Evolutionary conservation across 768 basidiomycete species (phyloP), one percentile per base, ranked within the genome.

Genomic region (Scleroderma citrinum): DNA sequence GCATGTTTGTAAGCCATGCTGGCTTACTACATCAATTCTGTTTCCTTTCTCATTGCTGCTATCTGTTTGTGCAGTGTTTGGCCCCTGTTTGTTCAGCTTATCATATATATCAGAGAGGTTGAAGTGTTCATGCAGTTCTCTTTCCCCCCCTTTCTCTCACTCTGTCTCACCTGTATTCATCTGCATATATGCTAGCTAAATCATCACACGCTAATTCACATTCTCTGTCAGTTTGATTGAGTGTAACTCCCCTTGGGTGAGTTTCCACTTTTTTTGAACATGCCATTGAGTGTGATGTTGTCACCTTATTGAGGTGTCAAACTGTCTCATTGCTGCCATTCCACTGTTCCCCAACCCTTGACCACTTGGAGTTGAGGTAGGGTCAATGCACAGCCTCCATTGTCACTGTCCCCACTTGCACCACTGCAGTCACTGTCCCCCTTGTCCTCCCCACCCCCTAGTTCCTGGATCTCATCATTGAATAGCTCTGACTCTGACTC

Each of bases 251-350:
- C 34, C n/a, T 35, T 13, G 34, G 34, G 34, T 35, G 34, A 35
- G 34, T 35, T 76, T 76, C 44, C 81, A 77, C 1, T 87, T 2
- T 86, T 84, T 53, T 59, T 81, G 16, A 68, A 63, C 29, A 81
- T 80, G 2, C 65, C 64, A 11, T 56, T 76, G 23, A 71, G 76
- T 10, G 81, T 82, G 55, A 56, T 73, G 21, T 53, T 74, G 20
- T 77, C 34, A 5, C n/a, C 45, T 36, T 20, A 23, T 46, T 21
- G 5, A 23, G 32, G 12, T 16, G 31, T n/a, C 12, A 23, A 35
- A 13, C 34, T 35, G 34, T 35, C 34, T 5, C 34, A 35, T 12
- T 13, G 34, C 12, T 12, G n/a, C 12, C 34, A 35, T n/a, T 12
- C 34, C 13, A 35, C 34, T 35, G 12, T 35, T n/a, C 34, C 34